These are phyloP conservation scores for Carex littledalei DNA, from an alignment of 176 grass and related monocot genomes.

Conservation along the genomic window DNA sequence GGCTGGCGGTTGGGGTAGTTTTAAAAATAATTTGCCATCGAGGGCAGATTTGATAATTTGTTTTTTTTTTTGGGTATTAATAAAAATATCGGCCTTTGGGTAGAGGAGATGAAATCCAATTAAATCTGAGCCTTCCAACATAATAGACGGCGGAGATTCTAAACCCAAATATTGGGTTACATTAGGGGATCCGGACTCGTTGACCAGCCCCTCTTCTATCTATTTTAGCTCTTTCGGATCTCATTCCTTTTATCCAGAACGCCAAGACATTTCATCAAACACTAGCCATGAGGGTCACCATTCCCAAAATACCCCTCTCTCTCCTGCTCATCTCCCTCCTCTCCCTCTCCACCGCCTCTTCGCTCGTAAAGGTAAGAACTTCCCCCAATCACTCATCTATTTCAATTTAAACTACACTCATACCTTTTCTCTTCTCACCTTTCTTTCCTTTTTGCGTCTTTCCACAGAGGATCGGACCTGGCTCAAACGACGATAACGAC, in stretches of 20 bases:
- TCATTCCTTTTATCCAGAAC: neutral
- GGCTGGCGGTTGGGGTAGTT: no score
- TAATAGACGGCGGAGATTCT: no score
- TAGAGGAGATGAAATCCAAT: no score
- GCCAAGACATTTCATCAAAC: neutral
- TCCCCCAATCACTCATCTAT: neutral
- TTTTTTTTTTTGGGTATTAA: no score
- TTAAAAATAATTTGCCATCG: no score
- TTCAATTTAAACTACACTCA: neutral
- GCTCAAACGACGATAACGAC: neutral
- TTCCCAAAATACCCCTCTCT: neutral
- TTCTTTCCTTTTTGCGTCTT: neutral
- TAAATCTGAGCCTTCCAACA: no score
- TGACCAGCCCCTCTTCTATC: no score
- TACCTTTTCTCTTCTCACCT: neutral
- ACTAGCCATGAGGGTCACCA: neutral
- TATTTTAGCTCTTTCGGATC: neutral
- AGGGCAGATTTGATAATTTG: no score
- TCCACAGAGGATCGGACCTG: constrained; percentile 3
- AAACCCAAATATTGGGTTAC: no score
- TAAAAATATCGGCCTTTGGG: no score
- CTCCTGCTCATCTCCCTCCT: constrained; percentile 15
- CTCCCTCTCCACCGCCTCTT: constrained; percentile 19
- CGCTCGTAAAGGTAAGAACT: constrained; percentile 18
- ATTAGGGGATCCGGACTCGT: no score